A percentile compares a stretch with the other conserved stretches of the same genome.
These are phyloP conservation scores for Aureoboletus auriporus DNA, from an alignment of 768 basidiomycete species.

Conservation along the genomic window DNA sequence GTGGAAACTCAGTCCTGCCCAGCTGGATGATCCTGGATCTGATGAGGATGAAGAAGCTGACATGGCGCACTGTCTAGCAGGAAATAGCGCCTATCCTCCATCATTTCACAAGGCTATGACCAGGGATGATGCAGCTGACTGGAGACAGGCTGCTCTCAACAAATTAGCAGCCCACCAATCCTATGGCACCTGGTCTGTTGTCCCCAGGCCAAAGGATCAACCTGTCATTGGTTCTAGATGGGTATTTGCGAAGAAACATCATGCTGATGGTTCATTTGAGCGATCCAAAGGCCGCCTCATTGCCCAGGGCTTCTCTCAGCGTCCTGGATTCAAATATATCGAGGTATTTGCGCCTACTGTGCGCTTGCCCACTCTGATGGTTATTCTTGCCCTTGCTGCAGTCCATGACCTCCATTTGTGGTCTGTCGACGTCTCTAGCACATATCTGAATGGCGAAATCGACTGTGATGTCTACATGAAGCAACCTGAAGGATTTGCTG, in stretches of 20 bases:
- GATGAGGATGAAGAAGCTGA: too few species aligned
- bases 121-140: background rate
- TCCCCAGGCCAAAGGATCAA: slow-evolving; percentile 23
- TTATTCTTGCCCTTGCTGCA: too few species aligned
- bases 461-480: too few species aligned
- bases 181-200: slow-evolving; percentile 23
- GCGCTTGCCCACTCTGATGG: background rate
- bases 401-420: too few species aligned
- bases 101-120: too few species aligned
- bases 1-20: too few species aligned
- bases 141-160: slow-evolving; percentile 10
- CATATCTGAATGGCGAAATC: too few species aligned
- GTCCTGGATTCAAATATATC: slow-evolving; percentile 31
- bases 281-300: slow-evolving; percentile 37
- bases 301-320: slow-evolving; percentile 31
- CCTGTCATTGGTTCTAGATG: slow-evolving; percentile 33
- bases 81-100: too few species aligned
- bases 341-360: slow-evolving; percentile 31
- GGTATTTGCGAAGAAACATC: slow-evolving; percentile 29
- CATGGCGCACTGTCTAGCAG: too few species aligned
- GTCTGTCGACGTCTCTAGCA: too few species aligned
- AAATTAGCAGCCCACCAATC: slow-evolving; percentile 18
- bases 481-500: too few species aligned
- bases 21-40: too few species aligned
- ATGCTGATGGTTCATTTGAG: slow-evolving; percentile 25